Percentiles rank a stretch among this genome's conserved stretches.
These are phyloP conservation scores for Aureoboletus auriporus DNA, from an alignment of 768 basidiomycete species.

Conservation along the genomic window DNA sequence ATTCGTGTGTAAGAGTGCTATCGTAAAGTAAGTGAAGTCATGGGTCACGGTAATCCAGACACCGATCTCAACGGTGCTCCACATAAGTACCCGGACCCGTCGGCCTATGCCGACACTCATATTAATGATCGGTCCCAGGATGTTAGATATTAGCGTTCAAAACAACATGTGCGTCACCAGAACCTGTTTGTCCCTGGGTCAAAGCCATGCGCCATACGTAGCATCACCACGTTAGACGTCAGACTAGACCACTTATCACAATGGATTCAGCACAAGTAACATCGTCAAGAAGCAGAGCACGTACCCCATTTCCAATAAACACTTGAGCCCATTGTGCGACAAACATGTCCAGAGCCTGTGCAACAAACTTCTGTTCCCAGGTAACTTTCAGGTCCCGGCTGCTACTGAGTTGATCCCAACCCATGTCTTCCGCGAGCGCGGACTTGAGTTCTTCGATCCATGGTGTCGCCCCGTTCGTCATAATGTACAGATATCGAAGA, in stretches of 20 bases:
- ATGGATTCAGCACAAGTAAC: constrained; percentile 1
- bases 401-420: constrained; percentile 41
- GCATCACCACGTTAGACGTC: constrained; percentile 38
- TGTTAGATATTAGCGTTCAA: background rate
- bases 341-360: constrained; percentile 49
- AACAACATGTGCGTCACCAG: constrained; percentile 25
- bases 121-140: no score
- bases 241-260: constrained; percentile 37
- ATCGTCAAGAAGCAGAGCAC: constrained; percentile 6
- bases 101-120: no score
- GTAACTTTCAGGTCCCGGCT: constrained; percentile 41
- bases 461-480: constrained; percentile 41
- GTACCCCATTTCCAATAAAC: constrained; percentile 53
- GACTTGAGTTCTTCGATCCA: constrained; percentile 42
- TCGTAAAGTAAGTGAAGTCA: no score
- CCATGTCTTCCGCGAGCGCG: constrained; percentile 26
- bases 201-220: constrained; percentile 31
- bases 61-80: no score
- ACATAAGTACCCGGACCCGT: no score
- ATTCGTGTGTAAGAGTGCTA: no score
- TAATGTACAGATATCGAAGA: constrained; percentile 40
- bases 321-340: constrained; percentile 44
- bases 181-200: constrained; percentile 31
- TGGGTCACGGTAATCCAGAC: no score
- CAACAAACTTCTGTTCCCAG: constrained; percentile 40